Evolutionary conservation across 495 filamentous ascomycete species (phyloP).

Genomic region (Pyronema domesticum): DNA sequence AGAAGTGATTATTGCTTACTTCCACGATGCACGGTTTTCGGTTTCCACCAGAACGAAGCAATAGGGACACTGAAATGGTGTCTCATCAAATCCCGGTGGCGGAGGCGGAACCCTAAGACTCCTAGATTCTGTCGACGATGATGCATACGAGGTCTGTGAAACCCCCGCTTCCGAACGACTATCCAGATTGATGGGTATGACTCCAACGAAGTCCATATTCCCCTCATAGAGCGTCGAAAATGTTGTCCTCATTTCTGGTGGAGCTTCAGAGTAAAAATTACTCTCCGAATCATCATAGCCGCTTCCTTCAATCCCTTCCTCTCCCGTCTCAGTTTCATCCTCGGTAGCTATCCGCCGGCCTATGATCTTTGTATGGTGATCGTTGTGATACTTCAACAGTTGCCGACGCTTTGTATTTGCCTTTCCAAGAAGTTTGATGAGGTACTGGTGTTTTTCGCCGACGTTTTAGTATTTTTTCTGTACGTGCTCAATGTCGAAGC

Average conservation of each 20-base stretch:
- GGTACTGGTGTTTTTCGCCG: constrained; percentile 4
- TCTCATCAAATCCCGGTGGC: constrained; percentile 2
- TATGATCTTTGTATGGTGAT: constrained; percentile 10
- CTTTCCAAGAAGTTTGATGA: constrained; percentile 24
- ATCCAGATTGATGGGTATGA: neutral
- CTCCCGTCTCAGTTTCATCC: no score
- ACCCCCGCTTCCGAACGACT: constrained; percentile 1
- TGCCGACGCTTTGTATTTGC: constrained; percentile 23
- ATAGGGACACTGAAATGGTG: constrained; percentile 17
- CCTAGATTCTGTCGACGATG: neutral
- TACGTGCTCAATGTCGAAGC: constrained; percentile 23
- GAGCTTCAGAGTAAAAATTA: no score
- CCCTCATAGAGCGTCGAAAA: no score
- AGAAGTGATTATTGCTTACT: constrained; percentile 7
- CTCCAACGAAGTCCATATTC: neutral
- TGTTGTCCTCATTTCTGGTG: no score
- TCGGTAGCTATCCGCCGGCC: no score
- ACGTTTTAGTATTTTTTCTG: neutral
- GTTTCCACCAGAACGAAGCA: constrained; percentile 9
- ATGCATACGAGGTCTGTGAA: constrained; percentile 15
- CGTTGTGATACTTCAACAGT: constrained; percentile 7
- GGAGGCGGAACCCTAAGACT: no score
- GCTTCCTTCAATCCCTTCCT: no score
- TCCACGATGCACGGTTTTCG: constrained; percentile 3
- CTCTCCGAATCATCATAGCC: no score